These are phyloP conservation scores for Paxillus involutus DNA, from an alignment of 768 basidiomycete genomes.

Conservation along the genomic window DNA sequence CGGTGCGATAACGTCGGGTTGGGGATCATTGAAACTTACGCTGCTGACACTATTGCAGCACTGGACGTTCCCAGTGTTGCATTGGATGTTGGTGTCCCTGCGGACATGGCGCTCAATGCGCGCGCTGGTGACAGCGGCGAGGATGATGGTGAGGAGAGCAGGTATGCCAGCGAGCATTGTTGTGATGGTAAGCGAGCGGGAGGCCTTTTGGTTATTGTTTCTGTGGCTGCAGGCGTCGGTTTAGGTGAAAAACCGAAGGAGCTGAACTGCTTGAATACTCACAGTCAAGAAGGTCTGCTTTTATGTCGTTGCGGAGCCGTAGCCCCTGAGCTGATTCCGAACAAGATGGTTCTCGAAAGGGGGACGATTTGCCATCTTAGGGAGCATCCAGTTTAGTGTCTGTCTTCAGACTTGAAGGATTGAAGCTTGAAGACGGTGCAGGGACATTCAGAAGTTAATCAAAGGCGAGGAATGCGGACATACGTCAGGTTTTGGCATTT, in stretches of 20 bases:
- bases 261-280: neutral
- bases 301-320: conserved; percentile 15
- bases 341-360: conserved; percentile 2
- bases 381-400: neutral
- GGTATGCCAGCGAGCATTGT: conserved; percentile 23
- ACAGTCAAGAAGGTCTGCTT: conserved; percentile 11
- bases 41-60: conserved; percentile 22
- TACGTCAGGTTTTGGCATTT: conserved; percentile 4
- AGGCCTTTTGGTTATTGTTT: no score
- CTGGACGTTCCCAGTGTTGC: conserved; percentile 17
- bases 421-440: no score
- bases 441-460: no score
- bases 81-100: conserved; percentile 3
- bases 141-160: conserved; percentile 14
- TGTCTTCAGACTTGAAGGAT: neutral
- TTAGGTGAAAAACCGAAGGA: no score
- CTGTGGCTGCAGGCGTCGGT: no score
- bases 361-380: conserved; percentile 4
- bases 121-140: conserved; percentile 21
- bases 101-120: conserved; percentile 22
- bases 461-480: no score
- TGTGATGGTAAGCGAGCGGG: neutral
- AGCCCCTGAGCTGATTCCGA: neutral
- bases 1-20: neutral
- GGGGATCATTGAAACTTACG: conserved; percentile 11